phyloP scores from a whole-genome alignment of 2,329 filamentous ascomycete species.

The Botryotinia narcissicola region DNA sequence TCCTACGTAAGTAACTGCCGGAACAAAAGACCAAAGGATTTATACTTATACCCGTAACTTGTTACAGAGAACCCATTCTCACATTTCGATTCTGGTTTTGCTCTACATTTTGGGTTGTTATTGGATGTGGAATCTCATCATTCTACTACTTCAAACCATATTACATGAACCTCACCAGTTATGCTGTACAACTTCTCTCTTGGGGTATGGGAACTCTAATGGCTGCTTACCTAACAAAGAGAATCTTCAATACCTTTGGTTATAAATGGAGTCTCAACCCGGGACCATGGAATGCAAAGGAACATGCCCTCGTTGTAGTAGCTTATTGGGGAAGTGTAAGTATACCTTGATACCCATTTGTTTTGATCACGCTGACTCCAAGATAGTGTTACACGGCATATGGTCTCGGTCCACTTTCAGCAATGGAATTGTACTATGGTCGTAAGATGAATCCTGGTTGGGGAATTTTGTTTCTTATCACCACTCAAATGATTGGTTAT shows the following conservation, averaged over 20 bases:
- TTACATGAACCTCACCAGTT: slow-evolving; percentile 33
- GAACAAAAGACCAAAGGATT: not conserved
- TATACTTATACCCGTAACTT: not conserved
- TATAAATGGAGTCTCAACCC: slow-evolving; percentile 52
- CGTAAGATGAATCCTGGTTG: slow-evolving; percentile 43
- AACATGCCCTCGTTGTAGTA: slow-evolving; percentile 63
- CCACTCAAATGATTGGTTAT: slow-evolving; percentile 62
- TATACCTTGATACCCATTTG: slow-evolving; percentile 51
- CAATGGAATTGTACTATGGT: slow-evolving; percentile 55
- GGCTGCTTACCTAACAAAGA: slow-evolving; percentile 35
- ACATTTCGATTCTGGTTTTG: slow-evolving; percentile 39
- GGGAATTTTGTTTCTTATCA: slow-evolving; percentile 54
- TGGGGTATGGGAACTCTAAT: slow-evolving; percentile 39
- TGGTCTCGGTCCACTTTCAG: slow-evolving; percentile 61
- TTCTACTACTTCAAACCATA: slow-evolving; percentile 41
- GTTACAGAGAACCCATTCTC: slow-evolving; percentile 37
- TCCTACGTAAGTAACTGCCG: slow-evolving; percentile 28
- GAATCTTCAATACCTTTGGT: slow-evolving; percentile 33
- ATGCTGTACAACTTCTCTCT: slow-evolving; percentile 38
- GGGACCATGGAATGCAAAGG: slow-evolving; percentile 67
- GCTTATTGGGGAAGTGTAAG: slow-evolving; percentile 33
- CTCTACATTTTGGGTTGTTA: slow-evolving; percentile 38
- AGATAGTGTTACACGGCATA: slow-evolving; percentile 36
- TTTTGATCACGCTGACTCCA: slow-evolving; percentile 63
- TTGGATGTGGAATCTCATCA: slow-evolving; percentile 37